Conservation (phyloP, 805 yeast genomes). For the Wickerhamiella musiphila region DNA sequence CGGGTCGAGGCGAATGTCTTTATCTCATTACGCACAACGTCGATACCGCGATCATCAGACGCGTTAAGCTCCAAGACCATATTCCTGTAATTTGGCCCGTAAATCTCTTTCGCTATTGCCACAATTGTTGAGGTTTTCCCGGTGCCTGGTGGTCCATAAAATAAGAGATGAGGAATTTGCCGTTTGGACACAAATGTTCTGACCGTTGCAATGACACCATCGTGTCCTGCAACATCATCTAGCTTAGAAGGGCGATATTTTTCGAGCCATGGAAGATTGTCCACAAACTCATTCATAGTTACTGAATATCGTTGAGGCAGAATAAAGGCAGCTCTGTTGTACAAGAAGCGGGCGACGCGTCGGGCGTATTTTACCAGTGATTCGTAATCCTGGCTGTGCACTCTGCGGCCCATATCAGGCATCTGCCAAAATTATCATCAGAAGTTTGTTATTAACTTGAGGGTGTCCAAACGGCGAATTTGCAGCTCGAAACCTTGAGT, state of each 20-base stretch:
- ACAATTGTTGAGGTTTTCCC: conserved; percentile 81
- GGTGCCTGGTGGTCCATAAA: conserved; percentile 93
- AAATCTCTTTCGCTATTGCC: conserved; percentile 78
- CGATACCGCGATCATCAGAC: conserved; percentile 95
- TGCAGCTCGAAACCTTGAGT: too few relatives aligned
- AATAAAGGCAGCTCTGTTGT: too few relatives aligned
- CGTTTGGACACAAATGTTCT: conserved; percentile 71
- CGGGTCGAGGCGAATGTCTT: conserved; percentile 91
- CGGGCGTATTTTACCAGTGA: too few relatives aligned
- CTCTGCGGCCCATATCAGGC: too few relatives aligned
- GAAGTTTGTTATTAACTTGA: too few relatives aligned
- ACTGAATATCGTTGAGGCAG: too few relatives aligned
- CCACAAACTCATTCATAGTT: conserved; percentile 2
- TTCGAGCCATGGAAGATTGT: conserved; percentile 46
- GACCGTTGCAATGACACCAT: conserved; percentile 69
- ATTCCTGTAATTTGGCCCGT: conserved; percentile 64
- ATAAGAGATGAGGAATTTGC: conserved; percentile 73
- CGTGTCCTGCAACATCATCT: conserved; percentile 85
- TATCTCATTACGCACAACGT: conserved; percentile 91
- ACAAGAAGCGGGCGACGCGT: too few relatives aligned
- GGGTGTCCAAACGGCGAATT: too few relatives aligned
- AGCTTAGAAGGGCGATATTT: conserved; percentile 77
- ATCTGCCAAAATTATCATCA: too few relatives aligned
- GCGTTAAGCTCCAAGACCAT: conserved; percentile 95
- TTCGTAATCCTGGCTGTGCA: too few relatives aligned